Percentiles rank a stretch among this genome's conserved stretches.
These are phyloP conservation scores for Trichothecium roseum DNA, from an alignment of 2,329 filamentous ascomycete genomes.

Conservation along the genomic window DNA sequence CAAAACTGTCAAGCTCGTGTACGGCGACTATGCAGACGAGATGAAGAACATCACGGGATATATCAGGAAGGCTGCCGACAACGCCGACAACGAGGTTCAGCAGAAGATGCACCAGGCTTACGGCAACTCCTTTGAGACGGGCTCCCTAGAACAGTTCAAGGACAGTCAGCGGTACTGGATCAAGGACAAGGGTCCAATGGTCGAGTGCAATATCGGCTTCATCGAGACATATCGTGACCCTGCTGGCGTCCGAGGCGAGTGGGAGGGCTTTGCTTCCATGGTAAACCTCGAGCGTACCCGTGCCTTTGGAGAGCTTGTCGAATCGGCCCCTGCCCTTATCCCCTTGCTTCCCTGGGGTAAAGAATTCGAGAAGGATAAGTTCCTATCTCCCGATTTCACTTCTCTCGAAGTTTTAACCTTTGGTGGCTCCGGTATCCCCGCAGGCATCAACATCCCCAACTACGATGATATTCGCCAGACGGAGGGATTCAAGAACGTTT, in stretches of 20 bases:
- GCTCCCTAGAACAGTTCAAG: constrained; percentile 69
- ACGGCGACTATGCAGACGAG: constrained; percentile 63
- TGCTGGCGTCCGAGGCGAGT: constrained; percentile 70
- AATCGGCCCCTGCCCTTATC: constrained; percentile 71
- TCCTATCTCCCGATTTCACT: constrained; percentile 91
- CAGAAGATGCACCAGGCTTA: constrained; percentile 66
- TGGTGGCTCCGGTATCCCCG: constrained; percentile 52
- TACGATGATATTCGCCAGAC: constrained; percentile 72
- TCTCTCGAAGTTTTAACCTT: constrained; percentile 87
- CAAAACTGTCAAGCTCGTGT: constrained; percentile 60
- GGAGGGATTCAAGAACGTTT: constrained; percentile 87
- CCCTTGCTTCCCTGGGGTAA: constrained; percentile 79
- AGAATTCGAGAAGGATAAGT: constrained; percentile 94
- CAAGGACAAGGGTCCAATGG: constrained; percentile 67
- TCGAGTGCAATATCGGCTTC: constrained; percentile 76
- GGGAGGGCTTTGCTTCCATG: constrained; percentile 75
- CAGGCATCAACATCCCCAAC: constrained; percentile 59
- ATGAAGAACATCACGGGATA: constrained; percentile 60
- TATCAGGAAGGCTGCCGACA: constrained; percentile 56
- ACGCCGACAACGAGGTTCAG: constrained; percentile 65
- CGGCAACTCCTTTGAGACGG: constrained; percentile 61
- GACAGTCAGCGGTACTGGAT: constrained; percentile 76
- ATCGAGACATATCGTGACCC: constrained; percentile 82
- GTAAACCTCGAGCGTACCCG: constrained; percentile 86
- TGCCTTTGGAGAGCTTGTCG: constrained; percentile 78